Base-by-base conservation (phyloP, 805 yeast genomes). In the Trichomonascus vanleenenianus region DNA sequence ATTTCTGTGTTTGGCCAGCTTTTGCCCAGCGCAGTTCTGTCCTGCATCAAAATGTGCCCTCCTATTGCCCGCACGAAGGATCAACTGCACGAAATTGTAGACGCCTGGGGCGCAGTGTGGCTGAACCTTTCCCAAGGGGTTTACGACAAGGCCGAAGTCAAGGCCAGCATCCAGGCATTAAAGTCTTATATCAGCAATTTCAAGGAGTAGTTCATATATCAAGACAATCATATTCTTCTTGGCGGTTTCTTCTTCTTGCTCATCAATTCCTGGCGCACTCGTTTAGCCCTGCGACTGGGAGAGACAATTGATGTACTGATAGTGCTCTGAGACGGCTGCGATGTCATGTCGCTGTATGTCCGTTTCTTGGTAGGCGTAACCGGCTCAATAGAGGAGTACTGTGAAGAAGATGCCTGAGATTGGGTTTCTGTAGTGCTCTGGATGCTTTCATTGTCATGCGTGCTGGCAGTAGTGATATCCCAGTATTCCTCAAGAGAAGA, bases 1-100 rank as follows among this genome's bases (percentile, higher is more conserved):
- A 56, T 76, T 1, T 71, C 87, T 1, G 82, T 77, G 1, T 84
- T 84, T 56, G 59, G 72, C 3, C 75, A 67, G 36, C 53, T 50
- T 48, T 46, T 42, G 51, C 64, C 40, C 46, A 53, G 49, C 31
- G 47, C 43, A 30, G 52, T 14, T 4, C 19, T 43, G 19, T 11
- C 31, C 14, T 11, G 30, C 11, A 19, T 36, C 15, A 31, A 37
- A 30, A 16, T 14, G 14, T n/a, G 22, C 7, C 40, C 36, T 35
- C 41, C 41, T 11, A 22, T 4, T 20, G 79, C 82, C 0, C 14
- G 31, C 1, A 44, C 49, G 14, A 30, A 44, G 2, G n/a, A 47
- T 12, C 66, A 62, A 8, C 54, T 78, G 27, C 42, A 40, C 2
- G 63, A 59, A 10, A 78, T 81, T 52, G 59, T 70, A 3, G 62